phyloP scores from a whole-genome alignment of 805 yeast species.

The Zygosaccharomyces bisporus region DNA sequence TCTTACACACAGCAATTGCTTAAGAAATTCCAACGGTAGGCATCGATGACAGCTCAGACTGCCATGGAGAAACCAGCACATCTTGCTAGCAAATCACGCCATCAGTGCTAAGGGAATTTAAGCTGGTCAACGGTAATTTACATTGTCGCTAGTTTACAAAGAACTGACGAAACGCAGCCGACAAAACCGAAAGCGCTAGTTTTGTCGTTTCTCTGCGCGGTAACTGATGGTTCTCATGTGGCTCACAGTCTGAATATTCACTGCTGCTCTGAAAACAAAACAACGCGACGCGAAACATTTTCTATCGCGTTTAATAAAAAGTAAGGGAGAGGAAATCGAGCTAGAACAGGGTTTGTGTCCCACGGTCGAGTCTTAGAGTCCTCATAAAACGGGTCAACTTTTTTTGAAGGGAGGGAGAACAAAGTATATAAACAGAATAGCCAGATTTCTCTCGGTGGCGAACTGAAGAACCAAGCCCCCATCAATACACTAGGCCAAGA shows the following conservation, averaged over 20 bases:
- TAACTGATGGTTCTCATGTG: neutral
- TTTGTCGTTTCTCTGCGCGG: too few relatives aligned
- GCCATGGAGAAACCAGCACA: too few relatives aligned
- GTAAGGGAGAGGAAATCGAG: neutral
- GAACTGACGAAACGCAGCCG: too few relatives aligned
- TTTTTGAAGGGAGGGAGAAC: constrained; percentile 39
- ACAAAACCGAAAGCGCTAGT: too few relatives aligned
- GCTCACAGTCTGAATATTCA: neutral
- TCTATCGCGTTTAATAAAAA: neutral
- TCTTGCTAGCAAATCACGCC: too few relatives aligned
- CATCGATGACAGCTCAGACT: too few relatives aligned
- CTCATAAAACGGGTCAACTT: constrained; percentile 3
- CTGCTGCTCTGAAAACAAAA: neutral
- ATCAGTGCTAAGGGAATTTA: too few relatives aligned
- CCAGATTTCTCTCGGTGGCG: neutral
- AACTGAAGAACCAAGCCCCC: neutral
- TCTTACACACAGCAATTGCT: too few relatives aligned
- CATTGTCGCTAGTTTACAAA: too few relatives aligned
- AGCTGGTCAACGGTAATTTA: too few relatives aligned
- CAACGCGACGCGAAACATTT: constrained; percentile 6
- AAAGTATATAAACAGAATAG: neutral
- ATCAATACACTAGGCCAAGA: neutral
- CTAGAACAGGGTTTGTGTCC: constrained; percentile 6
- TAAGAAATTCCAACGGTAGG: too few relatives aligned
- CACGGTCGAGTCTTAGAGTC: constrained; percentile 1